phyloP scores from a whole-genome alignment of 345 rosid genomes.

The Arabidopsis arenosa region DNA sequence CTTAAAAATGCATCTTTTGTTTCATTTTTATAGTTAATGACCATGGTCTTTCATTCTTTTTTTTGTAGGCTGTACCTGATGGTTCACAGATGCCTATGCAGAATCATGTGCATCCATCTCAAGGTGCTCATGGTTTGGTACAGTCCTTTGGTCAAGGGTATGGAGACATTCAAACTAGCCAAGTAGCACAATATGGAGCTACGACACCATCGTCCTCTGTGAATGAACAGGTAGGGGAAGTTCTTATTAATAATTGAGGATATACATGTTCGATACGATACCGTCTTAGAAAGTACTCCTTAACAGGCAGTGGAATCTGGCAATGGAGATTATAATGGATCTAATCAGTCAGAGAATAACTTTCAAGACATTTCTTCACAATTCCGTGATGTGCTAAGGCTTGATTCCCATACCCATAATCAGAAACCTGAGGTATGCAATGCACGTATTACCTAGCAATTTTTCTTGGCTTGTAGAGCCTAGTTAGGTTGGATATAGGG shows the following conservation, averaged over 20 bases:
- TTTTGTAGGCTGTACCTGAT: conserved; percentile 60
- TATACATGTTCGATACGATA: conserved; percentile 5
- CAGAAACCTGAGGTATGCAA: conserved; percentile 65
- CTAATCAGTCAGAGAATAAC: conserved; percentile 57
- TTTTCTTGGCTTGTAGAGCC: conserved; percentile 11
- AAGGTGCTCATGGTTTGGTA: conserved; percentile 55
- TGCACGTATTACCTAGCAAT: conserved; percentile 23
- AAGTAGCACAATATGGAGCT: conserved; percentile 57
- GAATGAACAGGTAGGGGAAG: conserved; percentile 62
- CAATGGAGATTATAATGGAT: conserved; percentile 54
- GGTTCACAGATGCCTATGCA: conserved; percentile 55
- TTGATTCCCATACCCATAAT: conserved; percentile 54
- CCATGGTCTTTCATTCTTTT: not conserved
- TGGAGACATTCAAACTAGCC: conserved; percentile 57
- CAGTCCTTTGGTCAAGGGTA: conserved; percentile 61
- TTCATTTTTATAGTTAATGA: conserved; percentile 14
- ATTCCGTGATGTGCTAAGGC: conserved; percentile 59
- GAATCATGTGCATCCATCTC: conserved; percentile 59
- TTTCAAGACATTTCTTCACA: conserved; percentile 73
- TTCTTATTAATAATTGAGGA: conserved; percentile 5
- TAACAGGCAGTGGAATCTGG: conserved; percentile 65
- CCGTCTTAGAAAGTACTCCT: conserved; percentile 11
- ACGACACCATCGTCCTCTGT: conserved; percentile 55
- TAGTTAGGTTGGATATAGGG: too few relatives aligned
- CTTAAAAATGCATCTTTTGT: conserved; percentile 5